A percentile compares a stretch with the other conserved stretches of the same genome.
Evolutionary conservation across 768 basidiomycete genomes (phyloP).

Genomic region (Boletus rubescentipes): DNA sequence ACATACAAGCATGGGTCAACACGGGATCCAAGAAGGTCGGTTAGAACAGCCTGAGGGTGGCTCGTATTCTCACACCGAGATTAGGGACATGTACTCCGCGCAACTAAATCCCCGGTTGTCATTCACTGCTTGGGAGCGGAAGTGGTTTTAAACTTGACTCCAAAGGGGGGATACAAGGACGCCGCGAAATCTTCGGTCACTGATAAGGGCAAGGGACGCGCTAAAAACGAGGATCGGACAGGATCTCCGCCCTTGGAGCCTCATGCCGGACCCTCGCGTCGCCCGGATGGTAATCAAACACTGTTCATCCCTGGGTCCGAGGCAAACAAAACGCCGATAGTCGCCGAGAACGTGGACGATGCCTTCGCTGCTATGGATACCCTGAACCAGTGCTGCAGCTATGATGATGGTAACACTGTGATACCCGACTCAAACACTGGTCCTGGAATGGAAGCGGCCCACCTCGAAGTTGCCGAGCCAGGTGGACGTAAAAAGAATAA

Average conservation of each 20-base stretch:
- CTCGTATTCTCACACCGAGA: neutral
- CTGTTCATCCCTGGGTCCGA: neutral
- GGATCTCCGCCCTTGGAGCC: constrained; percentile 1
- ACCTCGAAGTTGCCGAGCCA: constrained; percentile 1
- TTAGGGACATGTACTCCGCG: constrained; percentile 27
- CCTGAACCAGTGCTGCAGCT: neutral
- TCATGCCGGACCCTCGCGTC: neutral
- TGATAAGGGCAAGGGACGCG: constrained; percentile 16
- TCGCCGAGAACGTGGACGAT: constrained; percentile 1
- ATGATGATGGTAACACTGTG: neutral
- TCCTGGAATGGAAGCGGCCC: neutral
- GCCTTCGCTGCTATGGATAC: constrained; percentile 9
- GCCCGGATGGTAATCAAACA: neutral
- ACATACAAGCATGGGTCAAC: constrained; percentile 43
- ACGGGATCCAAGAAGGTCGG: constrained; percentile 39
- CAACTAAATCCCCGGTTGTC: constrained; percentile 19
- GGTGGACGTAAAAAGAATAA: constrained; percentile 19
- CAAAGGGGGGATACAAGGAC: constrained; percentile 26
- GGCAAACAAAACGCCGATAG: neutral
- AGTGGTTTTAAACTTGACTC: constrained; percentile 22
- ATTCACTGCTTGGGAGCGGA: constrained; percentile 29
- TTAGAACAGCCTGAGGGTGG: neutral
- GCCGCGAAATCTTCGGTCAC: neutral
- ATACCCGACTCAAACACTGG: neutral
- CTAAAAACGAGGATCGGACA: constrained; percentile 4